A percentile compares a stretch with the other conserved stretches of the same genome.
Conservation (phyloP, 169 alveolate species). For the Plasmodium yoelii region DNA sequence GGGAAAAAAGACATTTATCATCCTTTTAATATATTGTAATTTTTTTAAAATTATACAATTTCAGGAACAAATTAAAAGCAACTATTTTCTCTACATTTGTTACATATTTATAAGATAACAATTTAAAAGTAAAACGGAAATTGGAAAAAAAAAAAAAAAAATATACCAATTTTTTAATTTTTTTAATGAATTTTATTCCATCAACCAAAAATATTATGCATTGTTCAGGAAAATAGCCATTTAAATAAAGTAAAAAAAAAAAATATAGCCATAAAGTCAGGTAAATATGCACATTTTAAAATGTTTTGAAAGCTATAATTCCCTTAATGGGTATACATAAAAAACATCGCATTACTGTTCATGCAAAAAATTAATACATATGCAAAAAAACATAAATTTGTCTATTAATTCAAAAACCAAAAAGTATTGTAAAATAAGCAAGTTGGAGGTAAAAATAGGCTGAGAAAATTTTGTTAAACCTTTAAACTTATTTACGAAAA, state of each 20-base stretch:
- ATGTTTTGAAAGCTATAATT: background rate
- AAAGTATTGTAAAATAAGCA: too few species aligned
- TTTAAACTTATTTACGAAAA: too few species aligned
- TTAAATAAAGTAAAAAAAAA: conserved; percentile 1
- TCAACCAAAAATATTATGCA: background rate
- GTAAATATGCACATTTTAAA: background rate
- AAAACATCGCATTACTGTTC: background rate
- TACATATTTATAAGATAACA: background rate
- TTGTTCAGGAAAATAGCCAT: conserved; percentile 1
- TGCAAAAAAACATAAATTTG: too few species aligned
- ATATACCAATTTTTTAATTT: background rate
- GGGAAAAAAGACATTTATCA: too few species aligned
- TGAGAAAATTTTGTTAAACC: too few species aligned
- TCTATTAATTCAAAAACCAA: too few species aligned
- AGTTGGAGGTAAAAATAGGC: too few species aligned
- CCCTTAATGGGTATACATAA: background rate
- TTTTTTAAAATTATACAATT: too few species aligned
- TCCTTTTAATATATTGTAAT: too few species aligned
- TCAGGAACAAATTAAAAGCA: too few species aligned
- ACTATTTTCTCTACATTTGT: background rate
- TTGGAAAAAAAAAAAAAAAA: background rate
- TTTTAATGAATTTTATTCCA: background rate
- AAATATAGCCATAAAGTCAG: background rate
- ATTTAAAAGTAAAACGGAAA: background rate
- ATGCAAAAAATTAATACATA: background rate